Conservation (phyloP, 495 filamentous ascomycete species). For the Choiromyces venosus region DNA sequence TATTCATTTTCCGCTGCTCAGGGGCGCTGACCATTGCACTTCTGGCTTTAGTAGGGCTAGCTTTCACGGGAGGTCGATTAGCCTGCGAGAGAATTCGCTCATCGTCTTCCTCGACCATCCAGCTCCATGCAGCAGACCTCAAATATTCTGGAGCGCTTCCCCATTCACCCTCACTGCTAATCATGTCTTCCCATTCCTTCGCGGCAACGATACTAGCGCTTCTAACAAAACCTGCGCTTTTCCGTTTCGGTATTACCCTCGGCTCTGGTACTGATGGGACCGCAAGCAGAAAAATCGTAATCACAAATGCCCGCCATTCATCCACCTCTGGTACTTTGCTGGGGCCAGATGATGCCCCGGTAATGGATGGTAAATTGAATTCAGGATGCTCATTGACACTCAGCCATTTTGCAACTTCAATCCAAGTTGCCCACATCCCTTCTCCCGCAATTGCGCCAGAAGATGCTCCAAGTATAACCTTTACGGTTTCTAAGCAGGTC, state of each 20-base stretch:
- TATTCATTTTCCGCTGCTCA: constrained; percentile 31
- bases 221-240: constrained; percentile 53
- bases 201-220: constrained; percentile 56
- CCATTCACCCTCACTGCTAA: constrained; percentile 54
- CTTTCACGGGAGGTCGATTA: constrained; percentile 13
- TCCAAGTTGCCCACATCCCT: constrained; percentile 35
- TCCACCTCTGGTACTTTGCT: constrained; percentile 27
- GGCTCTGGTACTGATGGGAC: constrained; percentile 49
- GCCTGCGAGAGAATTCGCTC: constrained; percentile 41
- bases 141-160: constrained; percentile 61
- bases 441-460: constrained; percentile 31
- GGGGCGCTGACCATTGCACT: constrained; percentile 14
- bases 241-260: constrained; percentile 47
- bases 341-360: constrained; percentile 18
- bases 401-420: constrained; percentile 35
- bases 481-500: constrained; percentile 34
- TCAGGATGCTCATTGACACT: constrained; percentile 21
- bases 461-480: constrained; percentile 33
- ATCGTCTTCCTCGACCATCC: constrained; percentile 56
- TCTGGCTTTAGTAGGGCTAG: constrained; percentile 19
- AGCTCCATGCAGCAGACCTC: constrained; percentile 63
- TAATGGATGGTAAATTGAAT: constrained; percentile 2
- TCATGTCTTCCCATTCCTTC: constrained; percentile 60
- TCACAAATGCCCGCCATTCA: constrained; percentile 75
- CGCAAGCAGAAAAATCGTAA: constrained; percentile 63